Evolutionary conservation across 805 yeast genomes (phyloP), one percentile per base, ranked within the genome.

Genomic region (Pichia membranifaciens): DNA sequence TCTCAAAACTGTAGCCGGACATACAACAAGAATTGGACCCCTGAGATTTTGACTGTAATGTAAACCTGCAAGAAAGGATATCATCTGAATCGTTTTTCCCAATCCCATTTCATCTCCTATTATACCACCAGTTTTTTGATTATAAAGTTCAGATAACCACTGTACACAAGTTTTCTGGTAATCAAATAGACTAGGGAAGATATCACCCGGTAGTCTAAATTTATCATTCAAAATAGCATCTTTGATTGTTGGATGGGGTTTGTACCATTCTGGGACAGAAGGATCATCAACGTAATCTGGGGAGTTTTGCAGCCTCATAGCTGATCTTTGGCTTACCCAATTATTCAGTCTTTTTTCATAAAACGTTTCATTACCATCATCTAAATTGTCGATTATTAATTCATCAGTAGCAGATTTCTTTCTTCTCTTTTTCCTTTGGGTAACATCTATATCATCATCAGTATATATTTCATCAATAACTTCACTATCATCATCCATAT

Each of bases 41-140:
- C 78, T 75, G 2, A 91, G 68, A 48, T 78, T 68, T 0, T 84
- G 81, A 16, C 95, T 84, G 61, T 89, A 86, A 58, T 90, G 96
- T 35, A 93, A 70, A 0, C 96, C 93, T 0, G 98, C 97, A 8
- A 93, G 59, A 62, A 91, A 93, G 1, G 97, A 81, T 38, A 89
- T 88, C 8, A 93, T 78, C 61, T 93, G 98, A 43, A 93, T 84
- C 0, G 99, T 93, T 60, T 93, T 93, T 2, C 99, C 99, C 16
- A 93, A 67, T 0, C 99, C 99, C 99, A 93, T 93, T 64, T 93
- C 99, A 65, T 93, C 99, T 22, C 98, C 97, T 36, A 93, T 75
- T 20, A 93, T 93, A 0, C 99, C 99, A 2, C 99, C 99, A 3
- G 90, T 84, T 43, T 78, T 80, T 62, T 93, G 98, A 18, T 80